Percentiles rank a stretch among this genome's conserved stretches.
Conservation (phyloP, 2,329 filamentous ascomycete species). For the Passalora sequoiae region DNA sequence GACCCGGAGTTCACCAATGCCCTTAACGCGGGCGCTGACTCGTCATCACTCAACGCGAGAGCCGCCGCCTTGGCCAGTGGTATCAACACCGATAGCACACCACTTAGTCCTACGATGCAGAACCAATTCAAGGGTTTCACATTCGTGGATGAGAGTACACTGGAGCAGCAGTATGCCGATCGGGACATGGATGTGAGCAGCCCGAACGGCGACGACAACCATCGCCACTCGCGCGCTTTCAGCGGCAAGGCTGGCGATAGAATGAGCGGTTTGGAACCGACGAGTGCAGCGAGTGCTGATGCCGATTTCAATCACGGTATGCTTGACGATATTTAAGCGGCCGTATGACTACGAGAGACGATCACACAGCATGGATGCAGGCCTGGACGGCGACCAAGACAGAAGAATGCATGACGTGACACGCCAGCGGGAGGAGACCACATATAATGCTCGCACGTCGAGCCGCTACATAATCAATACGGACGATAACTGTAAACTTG, state of each 20-base stretch:
- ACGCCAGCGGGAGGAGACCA: neutral
- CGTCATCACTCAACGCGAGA: conserved; percentile 77
- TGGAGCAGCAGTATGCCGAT: conserved; percentile 71
- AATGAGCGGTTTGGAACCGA: conserved; percentile 49
- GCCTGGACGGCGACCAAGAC: neutral
- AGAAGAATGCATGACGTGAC: neutral
- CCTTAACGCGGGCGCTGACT: conserved; percentile 74
- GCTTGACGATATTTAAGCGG: conserved; percentile 34
- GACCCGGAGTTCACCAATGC: conserved; percentile 98
- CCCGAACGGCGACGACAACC: conserved; percentile 32
- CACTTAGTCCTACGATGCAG: conserved; percentile 89
- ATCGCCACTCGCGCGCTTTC: conserved; percentile 34
- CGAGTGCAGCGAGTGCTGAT: conserved; percentile 32
- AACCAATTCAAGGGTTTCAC: conserved; percentile 98
- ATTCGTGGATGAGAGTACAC: conserved; percentile 94
- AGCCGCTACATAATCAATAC: neutral
- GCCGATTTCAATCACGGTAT: conserved; percentile 45
- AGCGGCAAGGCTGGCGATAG: conserved; percentile 41
- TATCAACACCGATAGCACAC: conserved; percentile 77
- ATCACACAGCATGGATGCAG: neutral
- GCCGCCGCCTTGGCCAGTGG: conserved; percentile 81
- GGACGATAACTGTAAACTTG: neutral
- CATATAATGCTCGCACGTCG: neutral
- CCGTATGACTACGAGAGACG: neutral
- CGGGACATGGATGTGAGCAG: conserved; percentile 39